Conservation (phyloP, 2,329 filamentous ascomycete species). For the Cladorrhinum sp. region DNA sequence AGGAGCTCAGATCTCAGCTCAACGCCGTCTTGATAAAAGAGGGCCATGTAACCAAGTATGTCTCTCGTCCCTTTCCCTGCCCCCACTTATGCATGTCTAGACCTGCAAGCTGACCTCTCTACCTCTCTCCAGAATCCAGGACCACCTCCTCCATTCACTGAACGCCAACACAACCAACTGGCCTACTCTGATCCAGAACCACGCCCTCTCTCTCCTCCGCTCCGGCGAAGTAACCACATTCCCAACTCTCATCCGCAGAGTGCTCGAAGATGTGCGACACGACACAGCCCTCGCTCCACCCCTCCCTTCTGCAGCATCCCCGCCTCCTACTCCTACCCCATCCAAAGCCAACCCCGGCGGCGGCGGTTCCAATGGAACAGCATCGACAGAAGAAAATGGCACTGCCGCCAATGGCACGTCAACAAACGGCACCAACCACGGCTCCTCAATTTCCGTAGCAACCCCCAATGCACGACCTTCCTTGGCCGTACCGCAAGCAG, state of each 20-base stretch:
- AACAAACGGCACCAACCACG: constrained; percentile 8
- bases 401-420: constrained; percentile 21
- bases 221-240: constrained; percentile 58
- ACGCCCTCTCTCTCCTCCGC: constrained; percentile 59
- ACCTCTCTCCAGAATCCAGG: constrained; percentile 53
- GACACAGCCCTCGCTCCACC: constrained; percentile 39
- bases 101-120: too few relatives aligned
- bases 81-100: too few relatives aligned
- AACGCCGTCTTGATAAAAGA: constrained; percentile 57
- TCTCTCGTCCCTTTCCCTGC: constrained; percentile 1
- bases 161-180: constrained; percentile 59
- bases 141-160: constrained; percentile 59
- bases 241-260: constrained; percentile 57
- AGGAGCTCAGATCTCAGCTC: constrained; percentile 60
- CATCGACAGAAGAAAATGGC: constrained; percentile 31
- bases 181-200: constrained; percentile 57
- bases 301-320: not conserved
- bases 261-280: constrained; percentile 60
- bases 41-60: constrained; percentile 58
- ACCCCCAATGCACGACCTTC: constrained; percentile 25
- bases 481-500: constrained; percentile 56
- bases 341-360: constrained; percentile 29
- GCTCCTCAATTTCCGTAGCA: constrained; percentile 13
- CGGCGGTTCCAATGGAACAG: constrained; percentile 28
- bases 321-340: constrained; percentile 29